Base-by-base conservation (phyloP, 768 basidiomycete genomes). In the Leccinum disarticulatum region DNA sequence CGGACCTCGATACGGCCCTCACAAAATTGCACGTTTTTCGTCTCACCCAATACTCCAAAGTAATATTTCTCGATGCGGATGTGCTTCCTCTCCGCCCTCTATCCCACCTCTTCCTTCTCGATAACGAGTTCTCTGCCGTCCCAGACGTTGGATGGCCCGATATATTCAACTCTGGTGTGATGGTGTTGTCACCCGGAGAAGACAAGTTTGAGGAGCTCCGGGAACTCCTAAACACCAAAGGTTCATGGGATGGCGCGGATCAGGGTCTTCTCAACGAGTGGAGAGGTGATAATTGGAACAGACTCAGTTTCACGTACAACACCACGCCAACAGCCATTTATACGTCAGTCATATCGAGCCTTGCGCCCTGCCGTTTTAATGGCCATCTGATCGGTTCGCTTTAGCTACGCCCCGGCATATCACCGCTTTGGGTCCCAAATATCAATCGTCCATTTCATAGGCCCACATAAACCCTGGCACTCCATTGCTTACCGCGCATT, bases 81-180 rank as follows among this genome's bases (percentile, higher is more conserved):
- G 85, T 94, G 54, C 88, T 96, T 65, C 91, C 93, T 56, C 80
- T 93, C 54, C 85, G 90, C 52, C 91, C 96, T 30, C 79, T 99
- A 56, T 90, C 93, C 36, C 95, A 96, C 75, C 86, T 99, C n/a
- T 98, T 99, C 75, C 79, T 81, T 35, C 75, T 90, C 51, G 83
- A 89, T 4, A 80, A 88, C 71, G 87, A 91, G 62, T 95, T 99
- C 70, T 88, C 95, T 46, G 97, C 97, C 9, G 91, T 88, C 8
- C 95, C 97, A 11, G 97, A 99, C 74, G 92, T 95, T 33, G 97
- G 97, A 65, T 99, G 97, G 97, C 97, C 97, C 43, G 97, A 99
- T 75, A 95, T 97, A 61, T 99, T 99, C 80, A 99, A 99, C 74
- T 96, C 95, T 25, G 97, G 97, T 41, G 87, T 98, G 50, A 82